Evolutionary conservation across 129 eudicot genomes (phyloP), one percentile per base, ranked within the genome.

Genomic region (Deinandra increscens): DNA sequence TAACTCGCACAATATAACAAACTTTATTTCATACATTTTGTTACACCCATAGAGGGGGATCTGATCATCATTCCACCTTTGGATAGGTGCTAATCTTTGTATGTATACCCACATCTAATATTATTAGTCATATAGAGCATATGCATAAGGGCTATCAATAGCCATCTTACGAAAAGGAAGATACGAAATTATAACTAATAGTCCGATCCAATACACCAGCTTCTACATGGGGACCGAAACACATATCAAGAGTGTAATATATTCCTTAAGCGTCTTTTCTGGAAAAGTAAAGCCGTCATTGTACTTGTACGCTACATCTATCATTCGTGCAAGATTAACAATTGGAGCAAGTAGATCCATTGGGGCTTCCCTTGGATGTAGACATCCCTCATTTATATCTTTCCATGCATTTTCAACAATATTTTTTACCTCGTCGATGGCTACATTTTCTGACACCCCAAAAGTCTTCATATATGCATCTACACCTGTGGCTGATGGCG

Each of bases 291-390:
- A 17, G 3, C 55, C 55, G n/a, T 49, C 55, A 6, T 49, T 17
- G 11, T 4, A 49, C 55, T 49, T 49, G 55, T 49, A 49, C 9
- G 55, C 55, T 9, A 49, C 55, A 49, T 49, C 55, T 49, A 49
- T 49, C 55, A 49, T 49, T 49, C 55, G 22, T 6, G 55, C 23
- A 49, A 49, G 55, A 49, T 49, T 49, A 17, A 49, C 55, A 49
- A 49, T 49, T 49, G 55, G 55, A 17, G 23, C 22, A 49, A 49
- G 55, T 49, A 49, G 22, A 49, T 49, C 55, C 23, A 49, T 49
- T 1, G 55, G 4, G 23, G 17, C 55, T 10, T n/a, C 55, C 20
- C 55, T 49, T 17, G 55, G 55, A 9, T 49, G 15, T 6, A 49
- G 55, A 17, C 55, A 49, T 15, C 55, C 55, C 23, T 49, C 23